Percentiles rank a stretch among this genome's conserved stretches.
Conservation (phyloP, 2,329 filamentous ascomycete species). For the Ceratocystis albifundus region DNA sequence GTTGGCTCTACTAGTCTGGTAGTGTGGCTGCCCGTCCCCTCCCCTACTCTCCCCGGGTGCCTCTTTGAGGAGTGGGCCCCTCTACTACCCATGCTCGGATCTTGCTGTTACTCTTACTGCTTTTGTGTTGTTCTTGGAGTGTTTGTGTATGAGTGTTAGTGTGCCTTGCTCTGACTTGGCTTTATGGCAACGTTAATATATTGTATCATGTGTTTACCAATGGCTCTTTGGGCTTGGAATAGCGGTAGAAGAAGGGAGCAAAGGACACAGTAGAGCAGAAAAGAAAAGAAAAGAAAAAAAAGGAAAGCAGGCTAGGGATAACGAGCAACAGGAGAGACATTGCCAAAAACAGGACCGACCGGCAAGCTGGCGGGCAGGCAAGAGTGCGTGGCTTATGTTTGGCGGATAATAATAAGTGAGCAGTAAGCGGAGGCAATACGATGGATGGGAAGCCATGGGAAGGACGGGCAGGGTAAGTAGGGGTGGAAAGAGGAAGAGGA, state of each 20-base stretch:
- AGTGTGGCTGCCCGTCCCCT: no score
- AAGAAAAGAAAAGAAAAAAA: background rate
- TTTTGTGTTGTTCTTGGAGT: no score
- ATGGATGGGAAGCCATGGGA: background rate
- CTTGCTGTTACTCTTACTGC: background rate
- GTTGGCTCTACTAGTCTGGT: background rate
- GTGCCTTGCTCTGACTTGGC: background rate
- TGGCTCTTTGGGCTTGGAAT: background rate
- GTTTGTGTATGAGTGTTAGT: no score
- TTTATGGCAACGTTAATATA: background rate
- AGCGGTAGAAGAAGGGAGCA: background rate
- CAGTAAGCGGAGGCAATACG: background rate
- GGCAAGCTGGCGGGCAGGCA: background rate
- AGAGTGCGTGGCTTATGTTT: constrained; percentile 5
- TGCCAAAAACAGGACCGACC: background rate
- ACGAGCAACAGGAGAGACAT: background rate
- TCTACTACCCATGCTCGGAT: background rate
- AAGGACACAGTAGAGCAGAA: background rate
- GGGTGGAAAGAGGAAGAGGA: no score
- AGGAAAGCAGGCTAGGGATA: background rate
- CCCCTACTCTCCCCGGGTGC: background rate
- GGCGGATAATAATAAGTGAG: background rate
- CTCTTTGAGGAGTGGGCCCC: background rate
- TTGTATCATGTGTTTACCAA: background rate
- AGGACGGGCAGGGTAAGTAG: background rate